phyloP scores from a whole-genome alignment of 305 asterid species.

The Plantago lanceolata region DNA sequence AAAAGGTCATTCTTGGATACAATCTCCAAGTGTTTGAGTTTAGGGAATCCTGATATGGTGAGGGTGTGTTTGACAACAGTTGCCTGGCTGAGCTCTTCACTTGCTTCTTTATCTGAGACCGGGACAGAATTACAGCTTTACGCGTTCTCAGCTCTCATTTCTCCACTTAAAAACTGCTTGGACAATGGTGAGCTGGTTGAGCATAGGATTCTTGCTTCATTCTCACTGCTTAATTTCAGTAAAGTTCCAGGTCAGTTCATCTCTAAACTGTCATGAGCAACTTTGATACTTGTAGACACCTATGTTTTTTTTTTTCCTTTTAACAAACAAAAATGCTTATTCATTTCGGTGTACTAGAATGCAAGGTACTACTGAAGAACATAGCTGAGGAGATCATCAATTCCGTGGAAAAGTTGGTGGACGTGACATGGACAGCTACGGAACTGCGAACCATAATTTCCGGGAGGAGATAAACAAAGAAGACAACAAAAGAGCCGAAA shows the following conservation, averaged over 20 bases:
- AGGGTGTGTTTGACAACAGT: conserved; percentile 61
- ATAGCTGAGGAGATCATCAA: conserved; percentile 42
- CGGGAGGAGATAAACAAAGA: conserved; percentile 19
- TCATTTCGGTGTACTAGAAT: conserved; percentile 28
- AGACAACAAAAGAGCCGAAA: not conserved
- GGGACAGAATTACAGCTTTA: conserved; percentile 41
- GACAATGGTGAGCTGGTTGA: conserved; percentile 50
- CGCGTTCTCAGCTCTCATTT: conserved; percentile 50
- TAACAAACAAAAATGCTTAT: conserved; percentile 1
- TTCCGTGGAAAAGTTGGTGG: conserved; percentile 40
- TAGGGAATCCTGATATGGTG: conserved; percentile 45
- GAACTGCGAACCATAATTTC: conserved; percentile 40
- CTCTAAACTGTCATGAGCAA: not conserved
- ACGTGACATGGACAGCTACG: conserved; percentile 68
- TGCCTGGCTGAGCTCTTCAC: conserved; percentile 69
- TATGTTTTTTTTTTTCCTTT: not conserved
- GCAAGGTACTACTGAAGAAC: conserved; percentile 47
- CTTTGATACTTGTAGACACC: not conserved
- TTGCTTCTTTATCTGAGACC: conserved; percentile 31
- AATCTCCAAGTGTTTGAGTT: conserved; percentile 50
- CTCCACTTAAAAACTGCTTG: conserved; percentile 46
- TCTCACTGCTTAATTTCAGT: conserved; percentile 56
- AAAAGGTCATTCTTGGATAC: conserved; percentile 51
- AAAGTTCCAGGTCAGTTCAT: conserved; percentile 47
- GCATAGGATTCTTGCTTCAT: conserved; percentile 66